Percentiles rank a stretch among this genome's conserved stretches.
phyloP scores from a whole-genome alignment of 176 grass and related monocot genomes.

The Carex pumila region DNA sequence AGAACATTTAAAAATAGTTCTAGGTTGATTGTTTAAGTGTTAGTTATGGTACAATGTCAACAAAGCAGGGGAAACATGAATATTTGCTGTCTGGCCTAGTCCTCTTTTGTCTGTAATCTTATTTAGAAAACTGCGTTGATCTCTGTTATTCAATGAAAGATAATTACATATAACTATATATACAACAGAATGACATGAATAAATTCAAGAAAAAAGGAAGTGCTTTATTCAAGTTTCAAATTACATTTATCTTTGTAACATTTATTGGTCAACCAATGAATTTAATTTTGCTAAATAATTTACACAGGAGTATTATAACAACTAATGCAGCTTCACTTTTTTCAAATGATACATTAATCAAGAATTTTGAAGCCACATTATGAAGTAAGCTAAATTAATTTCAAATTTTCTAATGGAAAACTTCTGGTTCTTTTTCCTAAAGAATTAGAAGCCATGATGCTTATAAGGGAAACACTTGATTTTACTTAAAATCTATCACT shows the following conservation, averaged over 20 bases:
- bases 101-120: background rate
- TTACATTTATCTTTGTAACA: background rate
- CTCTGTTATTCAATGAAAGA: background rate
- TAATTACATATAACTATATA: no score
- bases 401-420: background rate
- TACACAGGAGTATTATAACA: background rate
- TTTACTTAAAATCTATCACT: slow-evolving; percentile 22
- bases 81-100: background rate
- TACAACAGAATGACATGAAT: background rate
- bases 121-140: background rate
- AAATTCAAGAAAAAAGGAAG: background rate
- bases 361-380: background rate
- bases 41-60: background rate
- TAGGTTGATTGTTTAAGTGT: background rate
- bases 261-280: background rate
- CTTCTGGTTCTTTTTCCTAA: background rate
- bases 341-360: background rate
- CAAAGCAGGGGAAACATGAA: background rate
- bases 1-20: background rate
- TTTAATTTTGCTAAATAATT: background rate
- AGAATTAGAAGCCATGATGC: slow-evolving; percentile 43
- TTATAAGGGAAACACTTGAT: slow-evolving; percentile 54
- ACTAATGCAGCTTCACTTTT: background rate
- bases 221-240: background rate
- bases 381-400: background rate